Base-by-base conservation (phyloP, 257 asterid genomes). In the Solanum ossicruentum region DNA sequence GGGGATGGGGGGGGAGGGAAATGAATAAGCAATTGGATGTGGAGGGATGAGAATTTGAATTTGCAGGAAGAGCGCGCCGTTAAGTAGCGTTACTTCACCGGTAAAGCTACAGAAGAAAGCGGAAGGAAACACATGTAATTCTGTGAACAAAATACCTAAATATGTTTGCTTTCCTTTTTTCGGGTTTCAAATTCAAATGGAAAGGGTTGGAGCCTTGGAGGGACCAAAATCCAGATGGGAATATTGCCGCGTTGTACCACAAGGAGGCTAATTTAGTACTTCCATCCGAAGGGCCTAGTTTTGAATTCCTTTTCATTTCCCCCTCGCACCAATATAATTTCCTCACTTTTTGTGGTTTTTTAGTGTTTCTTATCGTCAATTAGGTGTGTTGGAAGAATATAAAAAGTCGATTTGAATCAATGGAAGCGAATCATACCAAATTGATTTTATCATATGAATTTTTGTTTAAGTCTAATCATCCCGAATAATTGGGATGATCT, bases 161-260 rank as follows among this genome's bases (percentile, higher is more conserved):
- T 57, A 54, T 28, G 41, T 10, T 65, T 72, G 15, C 12, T 81
- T 21, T 61, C 7, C 10, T 20, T 60, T 23, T 28, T 41, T 69
- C 21, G 21, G 51, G 81, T 85, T 88, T 88, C 88, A 88, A 88
- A 88, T 88, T 88, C 90, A 88, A 88, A 88, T 13, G 51, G 28
- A 16, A 86, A 67, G 65, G 78, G 52, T 70, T 39, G 79, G 79
- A 70, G 54, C 79, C 79, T 85, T 85, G 43, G 79, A 47, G 12
- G 79, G 70, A 21, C 72, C 20, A 72, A 81, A 63, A 66, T 66
- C 61, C 45, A 39, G 12, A 84, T 87, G 83, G 84, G 84, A 81
- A 49, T 70, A 80, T 66, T 23, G 54, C 81, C 80, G 82, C 82
- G 82, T 23, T 77, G 82, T 23, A 26, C 63, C 51, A 77, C 36